A percentile compares a stretch with the other conserved stretches of the same genome.
phyloP scores from a whole-genome alignment of 1,284 basidiomycete species.

The Porogramme epimiltina region DNA sequence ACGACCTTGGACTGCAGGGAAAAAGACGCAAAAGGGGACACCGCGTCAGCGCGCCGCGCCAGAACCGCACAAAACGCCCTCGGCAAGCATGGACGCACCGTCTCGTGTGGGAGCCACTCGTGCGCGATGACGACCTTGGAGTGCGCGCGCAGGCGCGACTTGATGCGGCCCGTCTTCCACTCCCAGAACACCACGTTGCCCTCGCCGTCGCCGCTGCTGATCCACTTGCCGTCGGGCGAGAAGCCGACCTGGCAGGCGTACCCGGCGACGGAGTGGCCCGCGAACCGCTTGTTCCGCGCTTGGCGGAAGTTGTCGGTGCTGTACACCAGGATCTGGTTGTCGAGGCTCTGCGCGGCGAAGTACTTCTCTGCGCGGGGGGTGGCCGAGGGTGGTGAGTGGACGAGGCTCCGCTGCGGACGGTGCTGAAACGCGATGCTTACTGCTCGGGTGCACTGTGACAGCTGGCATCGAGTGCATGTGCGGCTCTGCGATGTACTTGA shows the following conservation, averaged over 20 bases:
- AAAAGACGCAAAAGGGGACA: slow-evolving; percentile 12
- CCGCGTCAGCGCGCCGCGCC: slow-evolving; percentile 12
- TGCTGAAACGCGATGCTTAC: slow-evolving; percentile 54
- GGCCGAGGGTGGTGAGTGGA: slow-evolving; percentile 3
- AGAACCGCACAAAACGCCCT: background rate
- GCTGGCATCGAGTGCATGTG: slow-evolving; percentile 99
- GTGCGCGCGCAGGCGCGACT: slow-evolving; percentile 88
- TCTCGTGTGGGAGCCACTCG: slow-evolving; percentile 97
- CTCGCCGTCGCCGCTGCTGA: slow-evolving; percentile 93
- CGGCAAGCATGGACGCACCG: slow-evolving; percentile 58
- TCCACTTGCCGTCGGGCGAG: slow-evolving; percentile 96
- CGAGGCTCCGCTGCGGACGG: background rate
- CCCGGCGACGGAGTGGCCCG: slow-evolving; percentile 94
- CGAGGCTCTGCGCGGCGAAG: slow-evolving; percentile 95
- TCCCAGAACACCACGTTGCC: slow-evolving; percentile 99
- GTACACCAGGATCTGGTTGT: slow-evolving; percentile 98
- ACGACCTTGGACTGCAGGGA: slow-evolving; percentile 95
- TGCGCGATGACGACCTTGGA: slow-evolving; percentile 96
- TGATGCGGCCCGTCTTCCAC: slow-evolving; percentile 96
- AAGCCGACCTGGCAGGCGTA: slow-evolving; percentile 97
- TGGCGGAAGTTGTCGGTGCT: slow-evolving; percentile 97
- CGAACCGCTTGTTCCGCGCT: slow-evolving; percentile 97
- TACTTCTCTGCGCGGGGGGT: slow-evolving; percentile 78
- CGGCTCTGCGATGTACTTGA: slow-evolving; percentile 99
- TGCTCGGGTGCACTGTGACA: slow-evolving; percentile 91